Percentiles rank a stretch among this genome's conserved stretches.
Conservation (phyloP, 768 basidiomycete species). For the Coprinopsis sp. region DNA sequence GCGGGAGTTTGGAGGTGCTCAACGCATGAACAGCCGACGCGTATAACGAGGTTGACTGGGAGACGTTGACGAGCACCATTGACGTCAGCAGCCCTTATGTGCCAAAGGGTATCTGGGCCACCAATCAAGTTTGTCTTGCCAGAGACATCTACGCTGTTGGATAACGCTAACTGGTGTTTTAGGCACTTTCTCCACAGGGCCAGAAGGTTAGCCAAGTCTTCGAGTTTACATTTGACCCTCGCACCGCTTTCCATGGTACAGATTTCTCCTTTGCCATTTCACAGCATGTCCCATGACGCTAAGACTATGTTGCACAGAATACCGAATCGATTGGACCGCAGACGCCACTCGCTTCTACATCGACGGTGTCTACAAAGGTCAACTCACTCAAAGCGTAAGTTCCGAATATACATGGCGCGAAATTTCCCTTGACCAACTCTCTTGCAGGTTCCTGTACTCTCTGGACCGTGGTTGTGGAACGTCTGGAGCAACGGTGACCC, state of each 20-base stretch:
- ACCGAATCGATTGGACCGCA: conserved; percentile 32
- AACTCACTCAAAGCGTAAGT: conserved; percentile 27
- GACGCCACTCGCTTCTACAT: conserved; percentile 30
- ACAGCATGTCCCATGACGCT: not conserved
- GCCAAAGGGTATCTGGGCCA: conserved; percentile 33
- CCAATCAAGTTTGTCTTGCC: conserved; percentile 24
- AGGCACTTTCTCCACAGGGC: conserved; percentile 20
- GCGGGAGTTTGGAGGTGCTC: too few relatives aligned
- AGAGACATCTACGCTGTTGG: not conserved
- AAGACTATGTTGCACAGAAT: too few relatives aligned
- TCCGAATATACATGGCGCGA: not conserved
- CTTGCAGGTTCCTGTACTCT: conserved; percentile 25
- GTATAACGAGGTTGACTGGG: conserved; percentile 30
- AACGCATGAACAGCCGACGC: conserved; percentile 21
- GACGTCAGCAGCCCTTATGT: conserved; percentile 21
- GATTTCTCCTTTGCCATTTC: not conserved
- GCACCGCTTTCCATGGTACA: conserved; percentile 30
- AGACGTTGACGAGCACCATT: conserved; percentile 32
- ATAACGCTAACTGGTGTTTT: not conserved
- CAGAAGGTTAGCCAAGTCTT: conserved; percentile 18
- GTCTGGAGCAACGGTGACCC: conserved; percentile 32
- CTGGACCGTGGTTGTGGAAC: conserved; percentile 32
- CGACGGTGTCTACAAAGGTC: conserved; percentile 27
- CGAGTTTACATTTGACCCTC: conserved; percentile 30
- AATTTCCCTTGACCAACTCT: not conserved